These are phyloP conservation scores for Starmerella apis DNA, from an alignment of 805 yeast genomes.

Conservation along the genomic window DNA sequence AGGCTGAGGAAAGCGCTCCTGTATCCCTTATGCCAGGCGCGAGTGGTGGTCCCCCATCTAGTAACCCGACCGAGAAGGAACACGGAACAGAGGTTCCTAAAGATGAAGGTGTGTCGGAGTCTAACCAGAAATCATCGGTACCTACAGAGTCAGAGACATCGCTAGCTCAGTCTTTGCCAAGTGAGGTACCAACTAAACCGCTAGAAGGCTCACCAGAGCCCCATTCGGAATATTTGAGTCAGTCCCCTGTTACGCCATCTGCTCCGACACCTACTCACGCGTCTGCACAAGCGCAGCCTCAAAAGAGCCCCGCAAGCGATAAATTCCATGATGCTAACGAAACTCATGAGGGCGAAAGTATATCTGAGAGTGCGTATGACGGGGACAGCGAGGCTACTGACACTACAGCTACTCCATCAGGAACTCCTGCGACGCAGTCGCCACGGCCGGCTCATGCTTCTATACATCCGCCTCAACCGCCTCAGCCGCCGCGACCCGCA, in stretches of 20 bases:
- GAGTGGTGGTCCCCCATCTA: conserved; percentile 5
- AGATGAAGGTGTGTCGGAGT: neutral
- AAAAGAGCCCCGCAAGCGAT: conserved; percentile 9
- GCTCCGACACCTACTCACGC: neutral
- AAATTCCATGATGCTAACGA: conserved; percentile 1
- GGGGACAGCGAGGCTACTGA: conserved; percentile 9
- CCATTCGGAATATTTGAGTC: too few species aligned
- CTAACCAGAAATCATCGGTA: neutral
- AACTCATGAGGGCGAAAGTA: neutral
- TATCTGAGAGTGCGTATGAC: conserved; percentile 8
- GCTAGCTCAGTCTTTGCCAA: neutral
- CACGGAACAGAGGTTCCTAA: neutral
- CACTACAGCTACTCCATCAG: neutral
- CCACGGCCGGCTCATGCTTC: neutral
- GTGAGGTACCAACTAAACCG: neutral
- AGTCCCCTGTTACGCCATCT: conserved; percentile 1
- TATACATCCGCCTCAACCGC: conserved; percentile 4
- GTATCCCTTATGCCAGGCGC: conserved; percentile 17
- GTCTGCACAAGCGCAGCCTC: neutral
- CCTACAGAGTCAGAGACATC: neutral
- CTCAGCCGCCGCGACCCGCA: conserved; percentile 10
- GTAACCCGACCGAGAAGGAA: neutral
- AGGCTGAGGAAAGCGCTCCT: conserved; percentile 21
- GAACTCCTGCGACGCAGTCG: neutral
- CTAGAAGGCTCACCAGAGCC: neutral